Evolutionary conservation across 1,284 basidiomycete species (phyloP), one percentile per base, ranked within the genome.

Genomic region (Cutaneotrichosporon cavernicola): DNA sequence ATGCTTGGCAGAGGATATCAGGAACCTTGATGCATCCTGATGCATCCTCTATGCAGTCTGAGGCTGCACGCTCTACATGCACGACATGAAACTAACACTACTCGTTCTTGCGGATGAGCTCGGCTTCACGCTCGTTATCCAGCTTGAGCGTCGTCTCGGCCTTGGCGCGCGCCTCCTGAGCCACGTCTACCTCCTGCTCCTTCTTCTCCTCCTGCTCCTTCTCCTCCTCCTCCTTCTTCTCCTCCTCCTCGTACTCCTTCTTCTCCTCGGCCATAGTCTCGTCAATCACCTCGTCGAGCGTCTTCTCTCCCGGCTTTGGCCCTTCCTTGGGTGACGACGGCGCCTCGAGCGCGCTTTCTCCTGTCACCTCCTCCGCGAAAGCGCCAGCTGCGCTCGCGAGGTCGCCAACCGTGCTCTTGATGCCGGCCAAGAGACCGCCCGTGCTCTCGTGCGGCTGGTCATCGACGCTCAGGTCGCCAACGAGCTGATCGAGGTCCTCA

Each of bases 401-500:
- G 9, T 26, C 13, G 49, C 26, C 22, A 2, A 51, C 58, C 1
- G 47, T 49, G 13, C 34, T 36, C 32, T 50, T 47, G 49, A 59
- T 36, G 22, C 49, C 22, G 5, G 50, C 51, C 9, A 60, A 50
- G 2, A 60, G 34, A 8, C 61, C 51, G 26, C 31, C 51, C 51
- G 50, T 38, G 47, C 26, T n/a, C 7, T 46, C 43, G 43, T 18
- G 43, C 18, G 43, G 43, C 43, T 46, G 8, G 18, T 57, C 56
- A 18, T 65, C 63, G 11, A 74, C 69, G 21, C 64, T 69, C n/a
- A 77, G 69, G 51, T 80, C 67, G n/a, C 60, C 68, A 18, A 74
- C 76, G 18, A 80, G 67, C 51, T 69, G 67, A 65, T 77, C 76
- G 16, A 78, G 67, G 66, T 80, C 78, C 14, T 68, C 71, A 21